A percentile compares a stretch with the other conserved stretches of the same genome.
Conservation (phyloP, 1,284 basidiomycete species). For the Laetiporus sulphureus region DNA sequence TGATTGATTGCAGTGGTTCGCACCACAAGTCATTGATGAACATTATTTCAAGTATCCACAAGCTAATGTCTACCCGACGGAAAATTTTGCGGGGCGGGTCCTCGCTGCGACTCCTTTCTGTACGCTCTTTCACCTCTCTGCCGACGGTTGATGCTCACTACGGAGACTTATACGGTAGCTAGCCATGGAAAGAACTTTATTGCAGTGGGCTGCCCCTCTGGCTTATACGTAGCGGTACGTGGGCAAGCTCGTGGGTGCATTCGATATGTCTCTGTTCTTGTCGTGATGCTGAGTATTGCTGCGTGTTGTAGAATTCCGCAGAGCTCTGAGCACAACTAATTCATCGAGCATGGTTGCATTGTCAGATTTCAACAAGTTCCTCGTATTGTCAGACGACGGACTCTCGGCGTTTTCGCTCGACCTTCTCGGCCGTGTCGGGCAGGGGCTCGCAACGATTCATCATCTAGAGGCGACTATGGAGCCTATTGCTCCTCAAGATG, state of each 20-base stretch:
- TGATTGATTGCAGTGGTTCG: slow-evolving; percentile 48
- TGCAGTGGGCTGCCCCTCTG: slow-evolving; percentile 53
- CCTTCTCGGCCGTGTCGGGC: slow-evolving; percentile 49
- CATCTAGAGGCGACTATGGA: slow-evolving; percentile 51
- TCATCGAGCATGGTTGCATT: slow-evolving; percentile 50
- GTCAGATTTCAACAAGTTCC: slow-evolving; percentile 55
- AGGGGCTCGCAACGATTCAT: slow-evolving; percentile 37
- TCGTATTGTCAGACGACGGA: slow-evolving; percentile 53
- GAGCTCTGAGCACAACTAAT: slow-evolving; percentile 42
- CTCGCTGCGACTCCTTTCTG: slow-evolving; percentile 55
- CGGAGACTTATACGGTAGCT: slow-evolving; percentile 24
- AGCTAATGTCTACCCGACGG: slow-evolving; percentile 23
- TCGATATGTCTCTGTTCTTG: neutral
- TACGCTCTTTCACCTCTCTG: slow-evolving; percentile 29
- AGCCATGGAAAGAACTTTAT: slow-evolving; percentile 46
- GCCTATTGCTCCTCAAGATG: slow-evolving; percentile 43
- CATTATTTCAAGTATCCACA: slow-evolving; percentile 48
- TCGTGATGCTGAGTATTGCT: slow-evolving; percentile 1
- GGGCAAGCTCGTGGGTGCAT: slow-evolving; percentile 41
- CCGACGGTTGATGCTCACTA: neutral
- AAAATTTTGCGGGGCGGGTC: slow-evolving; percentile 49
- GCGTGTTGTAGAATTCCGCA: slow-evolving; percentile 41
- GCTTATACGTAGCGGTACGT: slow-evolving; percentile 56
- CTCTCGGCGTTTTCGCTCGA: slow-evolving; percentile 67
- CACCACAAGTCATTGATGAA: slow-evolving; percentile 50